Percentiles rank a stretch among this genome's conserved stretches.
These are phyloP conservation scores for Drosera spatulata DNA, from an alignment of 179 eudicot species.

Conservation along the genomic window DNA sequence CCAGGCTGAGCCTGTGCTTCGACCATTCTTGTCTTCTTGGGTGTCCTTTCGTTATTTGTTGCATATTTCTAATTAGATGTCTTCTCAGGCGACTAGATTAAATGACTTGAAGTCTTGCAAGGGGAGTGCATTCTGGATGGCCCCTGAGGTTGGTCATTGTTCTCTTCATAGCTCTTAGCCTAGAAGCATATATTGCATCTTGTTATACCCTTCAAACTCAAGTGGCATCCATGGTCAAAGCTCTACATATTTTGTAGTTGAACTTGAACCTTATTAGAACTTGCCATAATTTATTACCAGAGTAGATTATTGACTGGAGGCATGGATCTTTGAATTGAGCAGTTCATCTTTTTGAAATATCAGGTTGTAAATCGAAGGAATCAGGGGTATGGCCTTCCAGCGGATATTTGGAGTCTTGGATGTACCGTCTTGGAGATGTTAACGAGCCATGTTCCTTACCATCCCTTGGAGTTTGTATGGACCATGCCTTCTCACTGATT, in stretches of 20 bases:
- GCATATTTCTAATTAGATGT: neutral
- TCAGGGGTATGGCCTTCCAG: slow-evolving; percentile 72
- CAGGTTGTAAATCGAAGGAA: slow-evolving; percentile 52
- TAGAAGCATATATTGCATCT: neutral
- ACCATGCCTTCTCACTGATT: neutral
- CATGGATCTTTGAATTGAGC: neutral
- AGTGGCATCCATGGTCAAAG: neutral
- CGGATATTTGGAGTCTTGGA: slow-evolving; percentile 99
- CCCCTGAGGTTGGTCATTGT: slow-evolving; percentile 78
- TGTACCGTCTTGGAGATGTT: slow-evolving; percentile 95
- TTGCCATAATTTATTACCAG: neutral
- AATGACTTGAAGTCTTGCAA: slow-evolving; percentile 34
- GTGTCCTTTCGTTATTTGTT: neutral
- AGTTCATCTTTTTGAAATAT: neutral
- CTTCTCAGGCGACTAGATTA: slow-evolving; percentile 59
- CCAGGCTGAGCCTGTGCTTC: neutral
- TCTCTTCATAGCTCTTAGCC: slow-evolving; percentile 1
- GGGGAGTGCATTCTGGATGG: slow-evolving; percentile 74
- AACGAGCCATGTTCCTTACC: slow-evolving; percentile 64
- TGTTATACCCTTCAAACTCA: neutral
- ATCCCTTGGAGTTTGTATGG: slow-evolving; percentile 63
- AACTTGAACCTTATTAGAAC: neutral
- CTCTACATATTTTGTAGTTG: too few relatives aligned
- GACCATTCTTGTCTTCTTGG: neutral
- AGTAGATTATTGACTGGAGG: neutral